Percentiles rank a stretch among this genome's conserved stretches.
Evolutionary conservation across 345 rosid species (phyloP).

Genomic region (Excoecaria agallocha): DNA sequence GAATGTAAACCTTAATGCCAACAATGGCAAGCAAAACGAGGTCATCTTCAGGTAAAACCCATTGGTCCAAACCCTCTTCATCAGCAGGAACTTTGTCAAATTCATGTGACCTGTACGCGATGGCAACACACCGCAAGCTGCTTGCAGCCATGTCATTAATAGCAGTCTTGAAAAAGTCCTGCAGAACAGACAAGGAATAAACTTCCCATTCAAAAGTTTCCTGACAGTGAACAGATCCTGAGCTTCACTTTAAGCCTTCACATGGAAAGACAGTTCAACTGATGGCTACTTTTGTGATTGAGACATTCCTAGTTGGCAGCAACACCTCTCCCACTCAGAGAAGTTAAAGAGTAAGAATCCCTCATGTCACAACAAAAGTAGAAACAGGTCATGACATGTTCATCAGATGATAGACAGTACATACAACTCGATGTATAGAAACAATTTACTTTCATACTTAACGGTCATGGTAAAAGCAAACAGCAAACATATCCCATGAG

Average conservation of each 20-base stretch:
- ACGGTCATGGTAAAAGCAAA: background rate
- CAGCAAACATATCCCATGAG: background rate
- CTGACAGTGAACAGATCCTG: background rate
- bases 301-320: background rate
- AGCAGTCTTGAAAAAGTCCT: slow-evolving; percentile 69
- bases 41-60: slow-evolving; percentile 90
- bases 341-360: background rate
- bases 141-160: slow-evolving; percentile 84
- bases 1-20: slow-evolving; percentile 77
- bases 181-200: slow-evolving; percentile 16
- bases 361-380: background rate
- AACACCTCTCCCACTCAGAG: background rate
- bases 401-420: background rate
- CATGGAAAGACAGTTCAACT: background rate
- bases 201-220: background rate
- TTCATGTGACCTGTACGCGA: slow-evolving; percentile 75
- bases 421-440: background rate
- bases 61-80: slow-evolving; percentile 53
- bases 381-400: background rate
- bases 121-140: slow-evolving; percentile 94
- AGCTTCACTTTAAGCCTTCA: background rate
- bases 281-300: background rate
- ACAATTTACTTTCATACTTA: background rate
- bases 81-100: slow-evolving; percentile 58
- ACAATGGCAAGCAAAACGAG: slow-evolving; percentile 88